These are phyloP conservation scores for Lactifluus piperatus DNA, from an alignment of 768 basidiomycete genomes.

Conservation along the genomic window DNA sequence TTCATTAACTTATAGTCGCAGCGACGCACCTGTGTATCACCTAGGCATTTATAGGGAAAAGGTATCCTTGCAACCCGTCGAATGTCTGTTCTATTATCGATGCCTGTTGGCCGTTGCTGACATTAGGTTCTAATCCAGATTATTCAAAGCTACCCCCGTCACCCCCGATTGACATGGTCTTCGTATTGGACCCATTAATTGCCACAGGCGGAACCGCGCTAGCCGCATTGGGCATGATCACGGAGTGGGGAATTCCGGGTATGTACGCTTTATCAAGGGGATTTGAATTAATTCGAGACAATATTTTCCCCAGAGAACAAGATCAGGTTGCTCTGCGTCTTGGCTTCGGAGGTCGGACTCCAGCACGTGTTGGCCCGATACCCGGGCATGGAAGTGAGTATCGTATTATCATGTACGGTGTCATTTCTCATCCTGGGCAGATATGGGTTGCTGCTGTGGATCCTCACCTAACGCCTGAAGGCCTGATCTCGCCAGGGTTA, in stretches of 20 bases:
- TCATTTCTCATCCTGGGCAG: conserved; percentile 32
- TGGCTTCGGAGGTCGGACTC: conserved; percentile 73
- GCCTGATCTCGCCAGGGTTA: conserved; percentile 82
- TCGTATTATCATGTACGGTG: background rate
- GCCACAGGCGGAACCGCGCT: conserved; percentile 91
- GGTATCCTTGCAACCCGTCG: conserved; percentile 79
- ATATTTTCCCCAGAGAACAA: conserved; percentile 42
- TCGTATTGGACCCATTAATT: conserved; percentile 84
- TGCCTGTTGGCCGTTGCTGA: background rate
- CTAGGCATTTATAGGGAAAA: conserved; percentile 87
- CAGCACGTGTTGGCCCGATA: conserved; percentile 51
- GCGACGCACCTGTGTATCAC: conserved; percentile 81
- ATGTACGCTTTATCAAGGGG: conserved; percentile 18
- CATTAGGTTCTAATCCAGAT: conserved; percentile 36
- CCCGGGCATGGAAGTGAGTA: conserved; percentile 71
- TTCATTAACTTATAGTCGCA: conserved; percentile 22
- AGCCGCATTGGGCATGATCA: conserved; percentile 80
- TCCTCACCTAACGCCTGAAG: conserved; percentile 56
- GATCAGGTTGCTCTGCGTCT: conserved; percentile 75
- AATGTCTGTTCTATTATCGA: conserved; percentile 44
- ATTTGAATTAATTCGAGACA: background rate
- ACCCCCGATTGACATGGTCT: conserved; percentile 75
- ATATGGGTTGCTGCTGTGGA: conserved; percentile 86
- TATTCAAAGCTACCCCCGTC: conserved; percentile 81
- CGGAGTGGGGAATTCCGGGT: conserved; percentile 77